Evolutionary conservation across 805 yeast species (phyloP).

Genomic region (Ogataea zsoltii): DNA sequence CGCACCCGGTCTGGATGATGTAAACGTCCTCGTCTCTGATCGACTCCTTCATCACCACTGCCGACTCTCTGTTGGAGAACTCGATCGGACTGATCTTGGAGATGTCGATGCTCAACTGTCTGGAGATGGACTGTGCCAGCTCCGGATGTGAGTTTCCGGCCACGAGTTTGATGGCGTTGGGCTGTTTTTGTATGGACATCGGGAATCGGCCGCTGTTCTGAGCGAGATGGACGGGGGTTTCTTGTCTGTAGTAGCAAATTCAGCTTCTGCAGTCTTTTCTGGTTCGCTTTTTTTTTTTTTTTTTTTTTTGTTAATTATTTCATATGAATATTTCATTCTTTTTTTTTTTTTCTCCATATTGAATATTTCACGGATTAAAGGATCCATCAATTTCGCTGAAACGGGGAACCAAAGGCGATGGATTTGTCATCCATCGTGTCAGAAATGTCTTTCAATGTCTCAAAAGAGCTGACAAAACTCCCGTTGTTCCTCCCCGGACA

Average conservation of each 20-base stretch:
- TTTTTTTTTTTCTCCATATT: neutral
- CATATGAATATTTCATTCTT: too few relatives aligned
- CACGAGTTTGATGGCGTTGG: slow-evolving; percentile 51
- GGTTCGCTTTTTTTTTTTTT: neutral
- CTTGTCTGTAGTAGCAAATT: too few relatives aligned
- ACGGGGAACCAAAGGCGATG: too few relatives aligned
- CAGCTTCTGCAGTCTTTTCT: neutral
- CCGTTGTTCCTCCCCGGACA: too few relatives aligned
- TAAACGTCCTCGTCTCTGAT: slow-evolving; percentile 90
- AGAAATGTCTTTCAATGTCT: too few relatives aligned
- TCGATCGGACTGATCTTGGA: slow-evolving; percentile 81
- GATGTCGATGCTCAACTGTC: slow-evolving; percentile 61
- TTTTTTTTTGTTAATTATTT: neutral
- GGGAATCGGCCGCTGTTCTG: too few relatives aligned
- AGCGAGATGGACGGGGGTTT: too few relatives aligned
- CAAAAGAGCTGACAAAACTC: too few relatives aligned
- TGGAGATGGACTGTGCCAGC: slow-evolving; percentile 71
- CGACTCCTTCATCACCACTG: slow-evolving; percentile 84
- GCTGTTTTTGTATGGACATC: slow-evolving; percentile 36
- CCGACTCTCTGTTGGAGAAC: slow-evolving; percentile 85
- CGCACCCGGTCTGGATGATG: slow-evolving; percentile 83
- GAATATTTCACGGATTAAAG: neutral
- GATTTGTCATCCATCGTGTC: too few relatives aligned
- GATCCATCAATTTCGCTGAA: neutral
- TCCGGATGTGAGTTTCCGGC: slow-evolving; percentile 82